phyloP scores from a whole-genome alignment of 2,329 filamentous ascomycete genomes.

The Tympanopsis confertula region DNA sequence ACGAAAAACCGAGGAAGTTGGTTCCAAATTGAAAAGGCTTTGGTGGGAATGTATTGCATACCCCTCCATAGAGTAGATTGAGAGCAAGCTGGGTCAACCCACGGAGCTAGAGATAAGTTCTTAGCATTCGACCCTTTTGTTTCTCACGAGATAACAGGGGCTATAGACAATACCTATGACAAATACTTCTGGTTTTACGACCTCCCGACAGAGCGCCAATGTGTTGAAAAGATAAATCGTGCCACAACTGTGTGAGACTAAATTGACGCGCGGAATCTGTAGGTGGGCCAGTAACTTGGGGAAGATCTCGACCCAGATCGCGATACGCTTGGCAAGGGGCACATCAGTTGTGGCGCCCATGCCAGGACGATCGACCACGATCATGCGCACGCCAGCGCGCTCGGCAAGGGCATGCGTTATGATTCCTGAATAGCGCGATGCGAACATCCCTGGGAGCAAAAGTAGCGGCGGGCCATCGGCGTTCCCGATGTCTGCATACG shows the following conservation, averaged over 20 bases:
- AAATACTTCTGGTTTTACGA: not conserved
- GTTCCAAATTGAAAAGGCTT: constrained; percentile 13
- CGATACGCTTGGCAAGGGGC: not conserved
- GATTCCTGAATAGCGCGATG: constrained; percentile 11
- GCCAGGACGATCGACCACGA: constrained; percentile 10
- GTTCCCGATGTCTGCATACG: constrained; percentile 11
- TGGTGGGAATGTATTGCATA: constrained; percentile 11
- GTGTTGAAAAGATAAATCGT: not conserved
- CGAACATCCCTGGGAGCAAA: constrained; percentile 14
- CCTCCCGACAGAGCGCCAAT: not conserved
- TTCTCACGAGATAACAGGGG: not conserved
- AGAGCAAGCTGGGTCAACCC: constrained; percentile 1
- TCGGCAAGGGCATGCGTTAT: constrained; percentile 11
- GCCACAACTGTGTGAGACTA: not conserved
- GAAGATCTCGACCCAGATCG: not conserved
- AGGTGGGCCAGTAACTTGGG: not conserved
- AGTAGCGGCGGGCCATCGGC: constrained; percentile 6
- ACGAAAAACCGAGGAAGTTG: constrained; percentile 14
- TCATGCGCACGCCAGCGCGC: constrained; percentile 10
- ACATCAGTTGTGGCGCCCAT: not conserved
- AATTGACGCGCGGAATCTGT: not conserved
- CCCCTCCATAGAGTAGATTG: constrained; percentile 9
- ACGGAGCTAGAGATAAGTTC: not conserved
- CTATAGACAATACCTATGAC: not conserved
- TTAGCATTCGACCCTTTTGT: not conserved